These are phyloP conservation scores for Lasiodiplodia theobromae DNA, from an alignment of 2,329 filamentous ascomycete genomes.

Conservation along the genomic window DNA sequence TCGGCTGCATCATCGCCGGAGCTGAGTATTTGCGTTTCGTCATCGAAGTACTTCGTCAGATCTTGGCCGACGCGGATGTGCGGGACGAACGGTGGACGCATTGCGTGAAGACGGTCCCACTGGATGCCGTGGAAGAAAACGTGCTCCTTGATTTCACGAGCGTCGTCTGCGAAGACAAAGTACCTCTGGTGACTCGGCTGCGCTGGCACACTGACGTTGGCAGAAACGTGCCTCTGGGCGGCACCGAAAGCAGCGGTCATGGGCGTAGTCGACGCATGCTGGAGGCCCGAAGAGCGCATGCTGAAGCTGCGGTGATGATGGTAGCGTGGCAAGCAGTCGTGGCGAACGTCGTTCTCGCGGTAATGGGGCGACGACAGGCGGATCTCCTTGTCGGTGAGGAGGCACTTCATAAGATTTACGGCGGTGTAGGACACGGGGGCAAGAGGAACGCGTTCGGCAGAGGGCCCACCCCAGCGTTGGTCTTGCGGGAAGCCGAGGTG, in stretches of 20 bases:
- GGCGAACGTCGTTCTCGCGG: conserved; percentile 65
- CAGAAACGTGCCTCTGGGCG: conserved; percentile 2
- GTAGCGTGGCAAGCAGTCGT: conserved; percentile 25
- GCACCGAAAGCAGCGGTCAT: conserved; percentile 31
- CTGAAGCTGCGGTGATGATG: conserved; percentile 23
- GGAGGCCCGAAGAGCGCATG: conserved; percentile 2
- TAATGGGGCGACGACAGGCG: conserved; percentile 82
- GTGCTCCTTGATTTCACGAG: conserved; percentile 87
- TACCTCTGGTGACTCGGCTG: conserved; percentile 50
- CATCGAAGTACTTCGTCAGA: conserved; percentile 86
- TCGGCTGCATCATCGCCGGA: background rate
- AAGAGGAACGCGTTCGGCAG: conserved; percentile 50
- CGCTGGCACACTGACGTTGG: conserved; percentile 39
- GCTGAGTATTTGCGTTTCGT: conserved; percentile 70
- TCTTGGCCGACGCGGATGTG: conserved; percentile 62
- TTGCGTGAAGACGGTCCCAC: conserved; percentile 77
- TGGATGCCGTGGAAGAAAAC: conserved; percentile 81
- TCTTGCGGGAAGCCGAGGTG: conserved; percentile 74
- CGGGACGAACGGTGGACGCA: conserved; percentile 80
- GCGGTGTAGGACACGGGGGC: conserved; percentile 70
- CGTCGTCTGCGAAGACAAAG: conserved; percentile 83
- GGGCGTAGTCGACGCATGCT: background rate
- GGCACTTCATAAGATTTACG: conserved; percentile 75
- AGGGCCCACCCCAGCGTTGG: conserved; percentile 60
- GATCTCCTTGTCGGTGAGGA: conserved; percentile 76